These are phyloP conservation scores for Mycena pura DNA, from an alignment of 768 basidiomycete genomes.

Conservation along the genomic window DNA sequence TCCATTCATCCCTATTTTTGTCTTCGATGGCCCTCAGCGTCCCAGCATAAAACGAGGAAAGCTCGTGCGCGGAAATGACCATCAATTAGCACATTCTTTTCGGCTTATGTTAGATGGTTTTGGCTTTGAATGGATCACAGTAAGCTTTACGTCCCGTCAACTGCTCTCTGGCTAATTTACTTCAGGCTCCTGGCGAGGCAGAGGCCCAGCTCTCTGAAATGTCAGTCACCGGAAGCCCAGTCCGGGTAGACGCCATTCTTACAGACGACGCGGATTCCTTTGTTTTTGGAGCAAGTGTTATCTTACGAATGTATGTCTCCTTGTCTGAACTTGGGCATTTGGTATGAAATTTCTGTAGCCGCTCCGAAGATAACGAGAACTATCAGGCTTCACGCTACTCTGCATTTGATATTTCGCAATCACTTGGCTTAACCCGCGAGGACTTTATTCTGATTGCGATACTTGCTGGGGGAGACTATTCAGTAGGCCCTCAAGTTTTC, in stretches of 20 bases:
- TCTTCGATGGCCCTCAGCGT: conserved; percentile 55
- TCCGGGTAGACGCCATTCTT: conserved; percentile 51
- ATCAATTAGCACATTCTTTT: conserved; percentile 32
- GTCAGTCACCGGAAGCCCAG: conserved; percentile 39
- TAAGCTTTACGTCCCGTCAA: conserved; percentile 6
- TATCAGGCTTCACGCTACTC: conserved; percentile 46
- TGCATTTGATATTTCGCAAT: conserved; percentile 30
- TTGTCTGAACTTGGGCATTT: too few relatives aligned
- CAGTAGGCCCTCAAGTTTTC: conserved; percentile 28
- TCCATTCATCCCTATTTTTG: conserved; percentile 51
- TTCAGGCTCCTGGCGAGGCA: conserved; percentile 60
- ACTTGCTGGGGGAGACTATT: conserved; percentile 50
- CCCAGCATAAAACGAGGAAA: conserved; percentile 48
- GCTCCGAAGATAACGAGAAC: conserved; percentile 53
- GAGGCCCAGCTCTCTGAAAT: conserved; percentile 61
- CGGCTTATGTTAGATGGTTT: conserved; percentile 48
- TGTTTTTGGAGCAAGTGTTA: conserved; percentile 55
- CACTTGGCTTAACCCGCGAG: conserved; percentile 30
- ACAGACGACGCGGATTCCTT: conserved; percentile 58
- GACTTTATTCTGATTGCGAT: conserved; percentile 49
- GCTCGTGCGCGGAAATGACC: conserved; percentile 33
- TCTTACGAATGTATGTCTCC: conserved; percentile 26
- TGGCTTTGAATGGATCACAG: conserved; percentile 44
- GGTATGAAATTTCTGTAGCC: too few relatives aligned
- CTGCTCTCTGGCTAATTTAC: neutral